Base-by-base conservation (phyloP, 805 yeast species). In the Wickerhamomyces mucosus region DNA sequence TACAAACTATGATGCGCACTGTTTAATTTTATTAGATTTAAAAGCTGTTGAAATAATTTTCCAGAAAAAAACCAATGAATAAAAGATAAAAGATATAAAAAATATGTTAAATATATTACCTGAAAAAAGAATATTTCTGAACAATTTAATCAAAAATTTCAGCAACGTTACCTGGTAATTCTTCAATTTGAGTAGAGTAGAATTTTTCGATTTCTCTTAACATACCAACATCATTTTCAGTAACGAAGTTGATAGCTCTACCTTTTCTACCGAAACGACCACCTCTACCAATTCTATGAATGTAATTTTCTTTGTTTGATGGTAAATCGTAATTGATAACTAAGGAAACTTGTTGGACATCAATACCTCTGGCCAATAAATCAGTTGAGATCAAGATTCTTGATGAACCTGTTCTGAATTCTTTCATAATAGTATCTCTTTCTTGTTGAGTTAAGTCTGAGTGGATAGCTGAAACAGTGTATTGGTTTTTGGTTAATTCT, bases 211-310 rank as follows among this genome's bases (percentile, higher is more conserved):
- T 76, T 58, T 82, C 95, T 56, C 80, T 76, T 65, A 88, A 66
- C 54, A 70, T 70, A 43, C 71, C 67, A 42, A 69, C 69, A 56
- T 89, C 96, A 34, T 76, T 77, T 41, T 68, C 70, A 31, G 97
- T 88, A 48, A 88, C 78, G 53, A 89, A 82, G 69, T 88, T 92
- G 57, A 89, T 82, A 40, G 97, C 96, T 41, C 84, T 89, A 69
- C 98, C 98, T 67, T 88, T 89, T 62, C 98, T 76, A 58, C 98
- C 98, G 69, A 89, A 89, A 62, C 98, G 78, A 53, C 98, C 98
- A 48, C 94, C 84, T 67, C 98, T 78, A 61, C 98, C 98, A 52
- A 89, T 94, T 67, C 98, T 75, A 66, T 89, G 98, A 52, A 89
- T 81, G 60, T 92, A 89, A 68, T 84, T 88, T 62, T 88, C 96